Conservation (phyloP, 2,329 filamentous ascomycete genomes). For the Parascedosporium putredinis region DNA sequence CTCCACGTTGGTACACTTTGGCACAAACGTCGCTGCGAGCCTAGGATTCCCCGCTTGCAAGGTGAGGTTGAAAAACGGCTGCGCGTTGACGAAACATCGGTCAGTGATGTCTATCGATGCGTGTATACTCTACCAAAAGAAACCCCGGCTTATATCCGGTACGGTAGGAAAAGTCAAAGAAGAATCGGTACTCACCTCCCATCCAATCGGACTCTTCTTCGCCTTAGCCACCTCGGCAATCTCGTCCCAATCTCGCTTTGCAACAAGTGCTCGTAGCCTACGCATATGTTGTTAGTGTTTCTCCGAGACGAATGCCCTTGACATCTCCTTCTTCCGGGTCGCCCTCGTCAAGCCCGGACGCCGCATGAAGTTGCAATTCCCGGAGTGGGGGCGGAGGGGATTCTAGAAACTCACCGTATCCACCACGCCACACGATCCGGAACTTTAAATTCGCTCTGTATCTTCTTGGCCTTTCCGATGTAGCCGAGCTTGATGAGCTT, state of each 20-base stretch:
- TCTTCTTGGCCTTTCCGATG: conserved; percentile 72
- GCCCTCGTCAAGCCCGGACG: background rate
- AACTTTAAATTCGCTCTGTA: conserved; percentile 87
- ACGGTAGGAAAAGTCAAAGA: conserved; percentile 1
- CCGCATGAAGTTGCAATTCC: background rate
- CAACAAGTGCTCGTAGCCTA: conserved; percentile 76
- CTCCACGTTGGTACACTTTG: conserved; percentile 69
- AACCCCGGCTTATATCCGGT: no score
- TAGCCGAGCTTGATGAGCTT: conserved; percentile 76
- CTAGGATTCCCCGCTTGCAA: conserved; percentile 83
- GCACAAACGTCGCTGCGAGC: conserved; percentile 71
- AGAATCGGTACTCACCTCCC: conserved; percentile 58
- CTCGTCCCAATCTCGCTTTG: conserved; percentile 84
- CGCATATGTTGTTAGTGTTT: no score
- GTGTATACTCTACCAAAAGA: no score
- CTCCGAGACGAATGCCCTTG: no score
- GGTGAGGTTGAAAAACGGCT: conserved; percentile 88
- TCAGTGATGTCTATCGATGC: no score
- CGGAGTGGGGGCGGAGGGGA: background rate
- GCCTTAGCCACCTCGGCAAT: conserved; percentile 73
- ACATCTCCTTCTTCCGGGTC: no score
- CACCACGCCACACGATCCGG: conserved; percentile 86
- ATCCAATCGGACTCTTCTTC: conserved; percentile 86
- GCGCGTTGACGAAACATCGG: conserved; percentile 7
- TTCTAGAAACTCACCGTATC: conserved; percentile 42